Conservation (phyloP, 108 stramenopile species). For the Skeletonema marinoi region DNA sequence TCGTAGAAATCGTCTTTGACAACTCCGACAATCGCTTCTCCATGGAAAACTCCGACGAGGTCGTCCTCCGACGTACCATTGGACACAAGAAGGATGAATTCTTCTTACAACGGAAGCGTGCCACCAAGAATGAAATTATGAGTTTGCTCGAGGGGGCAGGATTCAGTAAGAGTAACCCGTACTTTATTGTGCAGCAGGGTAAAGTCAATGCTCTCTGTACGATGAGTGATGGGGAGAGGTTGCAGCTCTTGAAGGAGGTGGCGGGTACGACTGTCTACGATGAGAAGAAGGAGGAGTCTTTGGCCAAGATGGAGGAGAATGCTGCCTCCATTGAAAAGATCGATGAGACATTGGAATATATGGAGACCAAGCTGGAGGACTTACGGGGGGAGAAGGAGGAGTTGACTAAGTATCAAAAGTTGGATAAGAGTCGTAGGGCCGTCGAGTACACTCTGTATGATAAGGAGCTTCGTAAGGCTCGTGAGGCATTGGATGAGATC, state of each 20-base stretch:
- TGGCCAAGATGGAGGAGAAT: constrained; percentile 95
- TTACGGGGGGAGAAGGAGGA: constrained; percentile 97
- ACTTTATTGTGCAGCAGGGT: constrained; percentile 99
- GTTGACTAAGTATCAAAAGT: constrained; percentile 84
- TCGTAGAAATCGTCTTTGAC: constrained; percentile 99
- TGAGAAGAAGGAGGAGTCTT: constrained; percentile 92
- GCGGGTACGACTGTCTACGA: constrained; percentile 98
- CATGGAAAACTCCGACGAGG: constrained; percentile 92
- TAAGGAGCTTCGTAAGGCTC: constrained; percentile 87
- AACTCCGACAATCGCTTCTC: constrained; percentile 94
- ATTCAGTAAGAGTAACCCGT: constrained; percentile 97
- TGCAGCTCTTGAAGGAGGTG: constrained; percentile 95
- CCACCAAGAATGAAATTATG: constrained; percentile 92
- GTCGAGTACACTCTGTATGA: constrained; percentile 97
- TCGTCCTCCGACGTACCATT: constrained; percentile 95
- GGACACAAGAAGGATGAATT: constrained; percentile 99
- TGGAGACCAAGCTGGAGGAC: constrained; percentile 90
- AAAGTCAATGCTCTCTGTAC: constrained; percentile 95
- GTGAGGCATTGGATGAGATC: constrained; percentile 73
- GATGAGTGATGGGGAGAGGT: constrained; percentile 93
- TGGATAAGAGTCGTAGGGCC: constrained; percentile 92
- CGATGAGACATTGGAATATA: constrained; percentile 83
- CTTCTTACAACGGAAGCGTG: constrained; percentile 95
- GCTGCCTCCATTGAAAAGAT: constrained; percentile 86
- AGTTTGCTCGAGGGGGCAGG: constrained; percentile 96